Evolutionary conservation across 768 basidiomycete species (phyloP), one percentile per base, ranked within the genome.

Genomic region (Cystobasidium onofrii): DNA sequence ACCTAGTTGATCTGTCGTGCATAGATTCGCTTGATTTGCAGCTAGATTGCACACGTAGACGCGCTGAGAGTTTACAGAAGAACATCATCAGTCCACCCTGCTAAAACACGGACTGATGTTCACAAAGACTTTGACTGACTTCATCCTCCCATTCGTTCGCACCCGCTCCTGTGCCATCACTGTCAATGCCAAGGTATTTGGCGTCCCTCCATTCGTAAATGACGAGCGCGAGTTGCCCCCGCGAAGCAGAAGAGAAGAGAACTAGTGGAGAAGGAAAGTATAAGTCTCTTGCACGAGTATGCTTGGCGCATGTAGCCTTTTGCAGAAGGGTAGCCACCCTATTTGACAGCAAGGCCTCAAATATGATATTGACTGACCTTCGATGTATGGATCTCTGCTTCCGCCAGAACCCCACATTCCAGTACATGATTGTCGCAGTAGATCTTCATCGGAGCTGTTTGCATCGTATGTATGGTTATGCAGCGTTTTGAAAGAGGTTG

Each of bases 181-280:
- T 78, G 1, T 80, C 78, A 4, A 81, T 79, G 1, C 96, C 96
- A 1, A 99, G 85, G 80, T 90, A 93, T 57, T 84, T 82, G 65
- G 88, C 88, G 79, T 99, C 96, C 33, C 84, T 80, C 94, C 94
- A 99, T 82, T 98, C 95, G 79, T 97, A 99, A 27, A 99, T 87
- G 66, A 95, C 90, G 85, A 96, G 88, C 31, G 95, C 91, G 23
- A 96, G 83, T 81, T 95, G 90, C 43, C 95, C 95, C 78, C 88
- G 84, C 1, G 92, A 92, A 4, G 84, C 78, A 20, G 83, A 80
- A 77, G 90, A 87, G 82, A 97, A 98, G 2, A 88, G 87, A 74
- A 95, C 83, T 85, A 76, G 20, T 20, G 15, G 44, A 72, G n/a
- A 61, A 43, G 52, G 66, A n/a, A n/a, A n/a, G n/a, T n/a, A n/a